Evolutionary conservation across 805 yeast genomes (phyloP).

Genomic region (Yamadazyma akitaensis): DNA sequence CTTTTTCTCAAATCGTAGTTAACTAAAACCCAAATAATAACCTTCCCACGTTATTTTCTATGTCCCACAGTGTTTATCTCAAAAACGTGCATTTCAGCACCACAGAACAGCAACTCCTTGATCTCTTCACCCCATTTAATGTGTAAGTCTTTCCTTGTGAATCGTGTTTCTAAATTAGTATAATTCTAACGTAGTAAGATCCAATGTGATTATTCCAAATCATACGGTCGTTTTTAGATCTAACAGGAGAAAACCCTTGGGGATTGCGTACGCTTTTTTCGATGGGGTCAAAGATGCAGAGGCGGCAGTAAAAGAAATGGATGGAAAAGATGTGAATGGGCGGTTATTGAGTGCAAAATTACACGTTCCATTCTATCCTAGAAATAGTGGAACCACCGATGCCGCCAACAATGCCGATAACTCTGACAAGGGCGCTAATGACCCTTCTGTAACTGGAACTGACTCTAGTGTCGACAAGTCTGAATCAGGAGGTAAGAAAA

Average conservation of each 20-base stretch:
- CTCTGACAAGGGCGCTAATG: neutral
- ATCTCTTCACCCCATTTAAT: constrained; percentile 40
- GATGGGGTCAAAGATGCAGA: constrained; percentile 26
- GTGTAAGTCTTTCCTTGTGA: constrained; percentile 36
- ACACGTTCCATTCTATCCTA: constrained; percentile 43
- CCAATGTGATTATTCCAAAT: constrained; percentile 51
- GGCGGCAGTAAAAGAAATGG: constrained; percentile 22
- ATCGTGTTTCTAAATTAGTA: constrained; percentile 1
- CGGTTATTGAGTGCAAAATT: constrained; percentile 38
- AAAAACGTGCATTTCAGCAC: constrained; percentile 52
- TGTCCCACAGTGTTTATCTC: constrained; percentile 36
- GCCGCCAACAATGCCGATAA: neutral
- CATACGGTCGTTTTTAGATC: constrained; percentile 47
- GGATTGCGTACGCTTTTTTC: constrained; percentile 47
- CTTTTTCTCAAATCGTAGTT: too few species aligned
- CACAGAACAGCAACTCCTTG: constrained; percentile 50
- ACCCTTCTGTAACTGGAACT: neutral
- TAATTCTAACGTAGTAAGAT: constrained; percentile 4
- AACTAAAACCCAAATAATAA: neutral
- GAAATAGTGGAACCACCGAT: neutral
- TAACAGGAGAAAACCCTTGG: constrained; percentile 46
- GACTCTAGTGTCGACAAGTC: neutral
- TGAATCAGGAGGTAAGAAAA: neutral
- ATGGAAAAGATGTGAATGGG: constrained; percentile 28
- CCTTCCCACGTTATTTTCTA: neutral